Base-by-base conservation (phyloP, 306 rosid species). In the Ziziphus jujuba region DNA sequence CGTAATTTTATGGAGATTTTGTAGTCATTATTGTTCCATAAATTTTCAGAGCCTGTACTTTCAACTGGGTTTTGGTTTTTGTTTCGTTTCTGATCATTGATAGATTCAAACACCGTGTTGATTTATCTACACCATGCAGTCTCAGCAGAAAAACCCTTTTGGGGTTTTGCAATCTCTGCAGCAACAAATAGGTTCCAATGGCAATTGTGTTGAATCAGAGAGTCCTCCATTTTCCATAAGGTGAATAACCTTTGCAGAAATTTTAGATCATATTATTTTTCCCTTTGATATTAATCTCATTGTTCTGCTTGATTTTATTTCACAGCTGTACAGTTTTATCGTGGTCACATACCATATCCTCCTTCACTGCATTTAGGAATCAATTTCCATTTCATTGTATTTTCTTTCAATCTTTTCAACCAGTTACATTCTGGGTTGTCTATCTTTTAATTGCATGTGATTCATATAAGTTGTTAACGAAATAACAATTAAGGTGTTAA, bases 201-300 rank as follows among this genome's bases (percentile, higher is more conserved):
- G 17, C 52, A 71, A 53, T 1, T 63, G 40, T 56, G 52, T 28
- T 20, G 58, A 52, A 65, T 62, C 76, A 43, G 83, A 77, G 54
- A 61, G 56, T 22, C 66, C 62, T 15, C 72, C 87, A 54, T 87
- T 87, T 81, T 80, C 82, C 15, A 63, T 87, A 72, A 87, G 92
- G 92, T 72, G 52, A 65, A 35, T 62, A 2, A 3, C 1, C 56
- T 56, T 65, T 38, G 35, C 54, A 8, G 14, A 7, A 9, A 47
- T 33, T 45, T 28, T 17, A 3, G 13, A 10, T 15, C 53, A n/a
- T 23, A 21, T 24, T 23, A 3, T 21, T 10, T 56, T 56, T 24
- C 21, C 21, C n/a, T 50, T 13, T 40, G 56, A 21, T 20, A 48
- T 58, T 49, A 67, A 17, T 22, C 35, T 59, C 34, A 16, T 81